Conservation (phyloP, 495 filamentous ascomycete species). For the Tuber brumale region DNA sequence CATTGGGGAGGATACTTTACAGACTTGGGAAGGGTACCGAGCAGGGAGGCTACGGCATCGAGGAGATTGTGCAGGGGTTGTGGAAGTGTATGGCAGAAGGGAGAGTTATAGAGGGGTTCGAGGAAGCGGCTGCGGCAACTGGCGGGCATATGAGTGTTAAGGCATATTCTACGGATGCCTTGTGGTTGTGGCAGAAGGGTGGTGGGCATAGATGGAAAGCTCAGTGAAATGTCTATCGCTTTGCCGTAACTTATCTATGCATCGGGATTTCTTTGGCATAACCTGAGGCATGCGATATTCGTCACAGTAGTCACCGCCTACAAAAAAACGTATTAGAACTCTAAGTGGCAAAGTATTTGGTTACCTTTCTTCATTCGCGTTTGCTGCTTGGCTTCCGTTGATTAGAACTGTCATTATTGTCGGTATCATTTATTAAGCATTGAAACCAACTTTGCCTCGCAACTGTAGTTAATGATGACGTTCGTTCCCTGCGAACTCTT, state of each 20-base stretch:
- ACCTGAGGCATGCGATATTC: not conserved
- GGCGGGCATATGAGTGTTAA: constrained; percentile 57
- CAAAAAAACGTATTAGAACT: not conserved
- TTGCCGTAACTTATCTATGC: not conserved
- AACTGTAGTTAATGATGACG: not conserved
- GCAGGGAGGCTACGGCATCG: constrained; percentile 53
- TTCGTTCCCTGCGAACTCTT: not conserved
- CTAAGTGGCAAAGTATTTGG: not conserved
- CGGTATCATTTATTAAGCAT: not conserved
- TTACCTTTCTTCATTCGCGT: not conserved
- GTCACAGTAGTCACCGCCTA: not conserved
- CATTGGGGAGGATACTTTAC: constrained; percentile 76
- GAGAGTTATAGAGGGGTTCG: constrained; percentile 63
- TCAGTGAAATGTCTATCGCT: constrained; percentile 11
- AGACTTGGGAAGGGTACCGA: constrained; percentile 66
- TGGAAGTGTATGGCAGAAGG: constrained; percentile 75
- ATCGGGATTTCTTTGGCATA: not conserved
- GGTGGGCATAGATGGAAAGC: constrained; percentile 40
- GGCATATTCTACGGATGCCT: constrained; percentile 78
- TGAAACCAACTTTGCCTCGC: not conserved
- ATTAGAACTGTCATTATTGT: not conserved
- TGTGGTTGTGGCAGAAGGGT: constrained; percentile 59
- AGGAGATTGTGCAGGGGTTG: constrained; percentile 54
- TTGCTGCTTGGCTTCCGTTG: not conserved
- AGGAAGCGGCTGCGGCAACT: constrained; percentile 57